phyloP scores from a whole-genome alignment of 176 grass and related monocot genomes.

The Leersia perrieri region DNA sequence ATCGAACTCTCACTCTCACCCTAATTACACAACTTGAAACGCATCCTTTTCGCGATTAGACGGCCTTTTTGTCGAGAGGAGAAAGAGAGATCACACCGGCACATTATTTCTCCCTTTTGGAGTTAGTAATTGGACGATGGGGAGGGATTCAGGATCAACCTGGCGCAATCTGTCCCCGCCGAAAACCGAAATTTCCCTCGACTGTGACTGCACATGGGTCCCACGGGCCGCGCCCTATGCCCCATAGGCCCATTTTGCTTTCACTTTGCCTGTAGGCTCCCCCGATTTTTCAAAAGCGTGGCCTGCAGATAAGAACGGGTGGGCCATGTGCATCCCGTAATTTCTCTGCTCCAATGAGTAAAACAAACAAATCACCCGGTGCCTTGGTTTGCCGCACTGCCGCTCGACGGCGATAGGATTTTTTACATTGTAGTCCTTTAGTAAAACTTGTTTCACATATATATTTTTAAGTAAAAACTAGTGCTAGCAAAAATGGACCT shows the following conservation, averaged over 20 bases:
- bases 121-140: not conserved
- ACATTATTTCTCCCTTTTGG: not conserved
- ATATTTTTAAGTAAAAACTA: too few species aligned
- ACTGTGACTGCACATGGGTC: not conserved
- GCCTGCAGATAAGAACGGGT: conserved; percentile 11
- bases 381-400: not conserved
- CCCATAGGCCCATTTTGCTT: too few species aligned
- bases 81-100: not conserved
- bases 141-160: not conserved
- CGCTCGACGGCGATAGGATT: conserved; percentile 31
- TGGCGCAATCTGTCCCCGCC: not conserved
- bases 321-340: not conserved
- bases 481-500: too few species aligned
- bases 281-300: conserved; percentile 4
- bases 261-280: not conserved
- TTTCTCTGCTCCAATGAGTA: conserved; percentile 3
- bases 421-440: too few species aligned
- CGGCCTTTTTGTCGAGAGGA: not conserved
- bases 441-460: too few species aligned
- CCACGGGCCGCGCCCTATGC: not conserved
- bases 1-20: not conserved
- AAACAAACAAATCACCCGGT: not conserved
- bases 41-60: not conserved
- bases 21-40: not conserved
- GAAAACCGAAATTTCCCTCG: conserved; percentile 19